A percentile compares a stretch with the other conserved stretches of the same genome.
Conservation (phyloP, 2,329 filamentous ascomycete genomes). For the Calonectria ilicicola region DNA sequence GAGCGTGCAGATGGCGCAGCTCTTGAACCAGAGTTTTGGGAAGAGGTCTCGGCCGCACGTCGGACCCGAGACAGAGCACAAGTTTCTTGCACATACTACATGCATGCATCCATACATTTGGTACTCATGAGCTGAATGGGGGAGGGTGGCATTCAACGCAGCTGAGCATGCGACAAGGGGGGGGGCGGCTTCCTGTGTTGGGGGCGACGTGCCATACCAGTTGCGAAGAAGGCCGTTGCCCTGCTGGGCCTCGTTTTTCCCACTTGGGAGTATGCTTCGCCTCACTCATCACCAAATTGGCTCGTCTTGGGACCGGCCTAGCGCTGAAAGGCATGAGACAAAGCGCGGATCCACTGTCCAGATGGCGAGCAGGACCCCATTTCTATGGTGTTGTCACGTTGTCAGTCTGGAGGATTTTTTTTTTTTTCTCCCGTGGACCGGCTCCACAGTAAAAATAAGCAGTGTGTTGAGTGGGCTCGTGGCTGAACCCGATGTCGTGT, state of each 20-base stretch:
- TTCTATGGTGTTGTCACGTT: background rate
- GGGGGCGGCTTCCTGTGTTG: background rate
- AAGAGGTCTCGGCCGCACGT: background rate
- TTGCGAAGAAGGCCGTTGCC: background rate
- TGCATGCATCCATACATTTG: background rate
- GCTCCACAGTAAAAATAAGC: conserved; percentile 3
- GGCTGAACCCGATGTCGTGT: background rate
- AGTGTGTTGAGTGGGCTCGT: background rate
- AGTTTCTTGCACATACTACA: background rate
- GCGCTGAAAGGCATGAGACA: background rate
- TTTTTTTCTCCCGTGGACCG: background rate
- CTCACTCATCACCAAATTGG: background rate
- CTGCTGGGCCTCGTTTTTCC: background rate
- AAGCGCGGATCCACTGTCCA: conserved; percentile 1
- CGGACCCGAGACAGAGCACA: background rate
- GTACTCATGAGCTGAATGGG: background rate
- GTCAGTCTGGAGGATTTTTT: background rate
- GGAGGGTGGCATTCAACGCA: background rate
- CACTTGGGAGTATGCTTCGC: background rate
- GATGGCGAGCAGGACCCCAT: background rate
- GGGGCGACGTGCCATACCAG: background rate
- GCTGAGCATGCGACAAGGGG: background rate
- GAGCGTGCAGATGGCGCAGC: background rate
- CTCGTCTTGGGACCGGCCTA: background rate
- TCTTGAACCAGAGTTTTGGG: background rate